Evolutionary conservation across 2,329 filamentous ascomycete species (phyloP).

Genomic region (Hypoxylon sp.): DNA sequence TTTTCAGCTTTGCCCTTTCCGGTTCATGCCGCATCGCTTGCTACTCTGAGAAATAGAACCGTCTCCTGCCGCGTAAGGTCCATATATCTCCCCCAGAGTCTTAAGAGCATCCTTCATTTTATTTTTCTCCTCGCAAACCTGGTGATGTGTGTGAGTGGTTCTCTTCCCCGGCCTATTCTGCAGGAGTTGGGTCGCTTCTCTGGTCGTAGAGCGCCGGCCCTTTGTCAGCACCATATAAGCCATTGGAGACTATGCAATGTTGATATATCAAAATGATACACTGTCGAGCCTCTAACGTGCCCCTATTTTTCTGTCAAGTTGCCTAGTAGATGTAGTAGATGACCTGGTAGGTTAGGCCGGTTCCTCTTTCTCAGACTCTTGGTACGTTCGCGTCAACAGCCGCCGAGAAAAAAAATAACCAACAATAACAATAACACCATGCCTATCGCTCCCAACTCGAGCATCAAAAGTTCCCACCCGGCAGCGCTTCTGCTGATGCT

Average conservation of each 20-base stretch:
- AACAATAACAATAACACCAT: constrained; percentile 3
- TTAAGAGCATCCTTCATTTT: constrained; percentile 16
- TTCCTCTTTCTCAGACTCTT: constrained; percentile 13
- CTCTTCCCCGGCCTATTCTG: constrained; percentile 12
- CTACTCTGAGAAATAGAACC: constrained; percentile 15
- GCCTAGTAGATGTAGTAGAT: constrained; percentile 2
- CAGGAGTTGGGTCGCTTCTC: constrained; percentile 12
- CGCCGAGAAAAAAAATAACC: constrained; percentile 2
- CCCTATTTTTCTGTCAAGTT: constrained; percentile 24
- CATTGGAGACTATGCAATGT: constrained; percentile 15
- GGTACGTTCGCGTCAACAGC: constrained; percentile 24
- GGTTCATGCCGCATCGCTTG: constrained; percentile 36
- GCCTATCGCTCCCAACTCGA: constrained; percentile 18
- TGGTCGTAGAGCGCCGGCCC: constrained; percentile 6
- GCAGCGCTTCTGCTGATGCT: constrained; percentile 13
- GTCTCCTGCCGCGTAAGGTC: constrained; percentile 20
- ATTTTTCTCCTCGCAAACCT: constrained; percentile 4
- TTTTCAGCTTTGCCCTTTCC: constrained; percentile 41
- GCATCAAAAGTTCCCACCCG: constrained; percentile 31
- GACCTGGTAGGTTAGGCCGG: constrained; percentile 3
- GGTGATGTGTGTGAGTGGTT: constrained; percentile 10
- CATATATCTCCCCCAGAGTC: constrained; percentile 18
- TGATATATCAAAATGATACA: constrained; percentile 17
- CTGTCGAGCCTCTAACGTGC: constrained; percentile 29
- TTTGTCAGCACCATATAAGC: constrained; percentile 31